Evolutionary conservation across 2,329 filamentous ascomycete species (phyloP), one percentile per base, ranked within the genome.

Genomic region (Pseudogymnoascus sp.): DNA sequence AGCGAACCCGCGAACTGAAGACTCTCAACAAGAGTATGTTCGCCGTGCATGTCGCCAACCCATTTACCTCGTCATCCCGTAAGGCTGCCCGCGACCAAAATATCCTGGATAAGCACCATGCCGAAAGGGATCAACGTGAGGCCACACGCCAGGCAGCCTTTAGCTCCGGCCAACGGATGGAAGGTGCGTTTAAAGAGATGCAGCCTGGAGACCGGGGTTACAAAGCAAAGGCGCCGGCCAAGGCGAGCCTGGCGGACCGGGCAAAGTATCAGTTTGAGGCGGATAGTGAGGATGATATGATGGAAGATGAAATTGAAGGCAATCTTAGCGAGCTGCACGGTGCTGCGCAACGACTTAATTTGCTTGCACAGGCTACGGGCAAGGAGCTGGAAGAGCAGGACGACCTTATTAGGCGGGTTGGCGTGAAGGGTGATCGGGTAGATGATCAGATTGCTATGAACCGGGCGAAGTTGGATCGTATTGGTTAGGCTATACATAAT

Each of bases 21-120:
- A 90, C 84, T 0, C 79, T 95, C 59, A 96, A 97, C 75, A 81
- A 88, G 66, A 92, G 88, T 78, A 96, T 97, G 91, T 96, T 96
- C 71, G 89, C 90, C 4, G 83, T 92, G 21, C 88, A 92, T 70
- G 87, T 92, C 26, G 80, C 80, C 61, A 91, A 91, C 69, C 88
- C 88, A 0, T 91, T 96, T 72, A 94, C 90, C 0, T 85, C 84
- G 12, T 85, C 83, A 65, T 83, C 81, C 67, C 83, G 87, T 49
- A 82, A 81, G 29, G 79, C 81, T 62, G 84, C 83, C 63, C 82
- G 84, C 41, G 90, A 94, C 66, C 80, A 87, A 60, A 80, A 84
- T 62, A 82, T 90, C 49, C 78, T 95, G 70, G 84, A 88, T 52
- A 87, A 87, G 63, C 84, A 90, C 69, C 82, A 86, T 35, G 72